Evolutionary conservation across 2,329 filamentous ascomycete species (phyloP), one percentile per base, ranked within the genome.

Genomic region (Drechmeria coniospora): DNA sequence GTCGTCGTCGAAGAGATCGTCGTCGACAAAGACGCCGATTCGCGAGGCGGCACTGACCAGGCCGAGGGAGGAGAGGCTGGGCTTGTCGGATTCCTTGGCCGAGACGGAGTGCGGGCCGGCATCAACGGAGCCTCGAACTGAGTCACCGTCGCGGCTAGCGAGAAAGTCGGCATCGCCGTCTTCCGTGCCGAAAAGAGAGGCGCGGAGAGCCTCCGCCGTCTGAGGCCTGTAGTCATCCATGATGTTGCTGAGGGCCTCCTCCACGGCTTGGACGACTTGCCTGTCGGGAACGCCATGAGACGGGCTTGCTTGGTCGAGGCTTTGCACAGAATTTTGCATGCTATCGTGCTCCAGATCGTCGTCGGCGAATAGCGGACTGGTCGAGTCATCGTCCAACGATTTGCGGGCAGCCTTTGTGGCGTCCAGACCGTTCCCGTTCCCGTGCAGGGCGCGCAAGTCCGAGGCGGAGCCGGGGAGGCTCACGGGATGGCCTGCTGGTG

Each of bases 1-100:
- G 44, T 92, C 82, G 37, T 95, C 87, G 2, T 75, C 79, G 47
- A 94, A 95, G 5, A 98, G 68, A 45, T 95, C 83, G 45, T 95
- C 81, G 39, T 93, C 81, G 6, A 81, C 73, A 49, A 98, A 98
- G 2, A 98, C 90, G 2, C 87, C 86, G 33, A 86, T 84, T 14
- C 83, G 76, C 11, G 81, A 83, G 10, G 82, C 80, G 5, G 79
- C 77, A 33, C 83, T 92, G 2, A 98, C 82, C 5, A 98, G 68
- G 0, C 90, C 90, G 3, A 98, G 58, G 1, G 90, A 94, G 8
- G 87, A 79, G 37, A 98, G 73, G 45, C 81, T 98, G 15, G 84
- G 86, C 50, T 79, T 92, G 16, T 73, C 67, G 20, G 45, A 54
- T 25, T 68, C 64, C 33, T 64, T 68, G 3, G 47, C 39, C 27